These are phyloP conservation scores for Tranzscheliella williamsii DNA, from an alignment of 1,284 basidiomycete species.

Conservation along the genomic window DNA sequence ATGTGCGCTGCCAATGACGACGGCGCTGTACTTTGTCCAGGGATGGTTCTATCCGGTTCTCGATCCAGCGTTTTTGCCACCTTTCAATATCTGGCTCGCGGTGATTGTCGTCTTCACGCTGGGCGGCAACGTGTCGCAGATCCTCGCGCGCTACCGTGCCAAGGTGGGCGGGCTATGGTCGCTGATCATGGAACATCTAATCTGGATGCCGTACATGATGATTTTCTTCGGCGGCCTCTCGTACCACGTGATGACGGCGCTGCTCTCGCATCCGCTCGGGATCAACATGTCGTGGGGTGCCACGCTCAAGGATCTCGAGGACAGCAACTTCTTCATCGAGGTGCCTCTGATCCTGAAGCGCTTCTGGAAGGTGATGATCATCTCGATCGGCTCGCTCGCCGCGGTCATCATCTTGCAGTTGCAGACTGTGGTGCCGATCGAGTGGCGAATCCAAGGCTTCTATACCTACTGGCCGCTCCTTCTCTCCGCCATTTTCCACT, in stretches of 20 bases:
- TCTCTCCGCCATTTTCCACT: slow-evolving; percentile 9
- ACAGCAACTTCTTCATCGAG: slow-evolving; percentile 78
- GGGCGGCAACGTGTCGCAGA: slow-evolving; percentile 73
- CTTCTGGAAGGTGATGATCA: slow-evolving; percentile 63
- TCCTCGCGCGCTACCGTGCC: slow-evolving; percentile 75
- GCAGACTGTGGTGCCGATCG: slow-evolving; percentile 66
- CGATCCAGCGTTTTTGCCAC: slow-evolving; percentile 66
- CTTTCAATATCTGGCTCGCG: slow-evolving; percentile 75
- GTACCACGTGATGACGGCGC: slow-evolving; percentile 68
- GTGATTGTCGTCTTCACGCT: slow-evolving; percentile 76
- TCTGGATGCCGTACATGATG: slow-evolving; percentile 71
- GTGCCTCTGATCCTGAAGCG: slow-evolving; percentile 71
- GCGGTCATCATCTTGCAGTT: slow-evolving; percentile 5
- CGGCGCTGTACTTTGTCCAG: slow-evolving; percentile 73
- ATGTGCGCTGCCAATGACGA: slow-evolving; percentile 69
- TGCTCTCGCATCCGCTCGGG: slow-evolving; percentile 79
- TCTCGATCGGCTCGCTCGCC: slow-evolving; percentile 69
- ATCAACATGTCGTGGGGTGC: slow-evolving; percentile 77
- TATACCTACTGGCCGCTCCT: slow-evolving; percentile 20
- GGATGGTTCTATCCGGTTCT: slow-evolving; percentile 72
- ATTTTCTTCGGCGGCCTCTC: slow-evolving; percentile 34
- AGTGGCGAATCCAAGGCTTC: slow-evolving; percentile 65
- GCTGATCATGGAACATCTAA: slow-evolving; percentile 70
- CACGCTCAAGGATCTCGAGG: slow-evolving; percentile 43
- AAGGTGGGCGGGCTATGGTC: slow-evolving; percentile 68